Base-by-base conservation (phyloP, 805 yeast species). In the Metschnikowia similis region DNA sequence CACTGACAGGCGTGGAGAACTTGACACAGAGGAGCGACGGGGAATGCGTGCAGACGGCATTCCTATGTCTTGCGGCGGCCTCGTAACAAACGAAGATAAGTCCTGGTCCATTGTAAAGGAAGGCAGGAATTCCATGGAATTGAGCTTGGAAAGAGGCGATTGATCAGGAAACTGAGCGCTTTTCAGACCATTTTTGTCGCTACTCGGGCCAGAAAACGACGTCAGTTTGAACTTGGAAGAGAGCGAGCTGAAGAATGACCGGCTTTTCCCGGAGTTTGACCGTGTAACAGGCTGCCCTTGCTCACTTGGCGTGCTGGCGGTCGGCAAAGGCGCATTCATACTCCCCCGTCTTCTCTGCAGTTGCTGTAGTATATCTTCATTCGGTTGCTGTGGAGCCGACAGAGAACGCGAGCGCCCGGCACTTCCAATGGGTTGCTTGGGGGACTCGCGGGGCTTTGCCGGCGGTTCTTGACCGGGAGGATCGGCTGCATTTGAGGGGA, bases 161-260 rank as follows among this genome's bases (percentile, higher is more conserved):
- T 34, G 46, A 9, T 43, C 46, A 13, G 16, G 8, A 6, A n/a
- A 6, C 8, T 28, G 53, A 49, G 27, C 31, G 34, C 35, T 31
- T 26, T 49, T 32, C 29, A 51, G 36, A 31, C 17, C 35, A n/a
- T 55, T 28, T 32, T 48, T 30, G 28, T 44, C 45, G 38, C 50
- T 36, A 29, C 45, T 39, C 1, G 50, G 36, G 8, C 56, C 35
- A 26, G 49, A 44, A 6, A 37, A 44, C n/a, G 51, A 42, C 16
- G 42, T 31, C 46, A 66, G 62, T 50, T 70, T 71, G 55, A 72
- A 72, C 49, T 72, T 72, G 8, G 75, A 66, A 4, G 76, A 71
- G 13, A 73, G 44, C 11, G 75, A 69, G 48, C 72, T 65, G 56
- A 73, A 71, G 5, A 73, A 42, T 2, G 72, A 50, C 17, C 51